Base-by-base conservation (phyloP, 1,284 basidiomycete genomes). In the Lentinula novae-zelandiae region DNA sequence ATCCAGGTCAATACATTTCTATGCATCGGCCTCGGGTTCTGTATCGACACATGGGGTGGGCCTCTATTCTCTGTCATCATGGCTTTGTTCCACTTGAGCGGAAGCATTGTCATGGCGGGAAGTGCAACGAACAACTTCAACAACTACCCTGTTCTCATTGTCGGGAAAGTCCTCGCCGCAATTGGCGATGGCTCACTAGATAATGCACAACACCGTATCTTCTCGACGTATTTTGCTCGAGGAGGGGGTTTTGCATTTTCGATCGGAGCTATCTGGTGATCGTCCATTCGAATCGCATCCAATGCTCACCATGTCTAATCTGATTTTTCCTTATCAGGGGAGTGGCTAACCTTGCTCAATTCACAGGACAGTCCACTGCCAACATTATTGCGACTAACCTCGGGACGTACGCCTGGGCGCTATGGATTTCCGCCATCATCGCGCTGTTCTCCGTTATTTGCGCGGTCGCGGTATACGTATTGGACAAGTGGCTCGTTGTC, bases 201-300 rank as follows among this genome's bases (percentile, higher is more conserved):
- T 66, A 79, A 78, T 61, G 78, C 77, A 6, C 78, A 79, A 65
- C 78, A 79, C 63, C 70, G 77, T 34, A 78, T 79, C 36, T 78
- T 79, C 67, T 75, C 77, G 36, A 78, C 78, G 2, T 79, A 79
- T 65, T 78, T 79, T 58, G 76, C 75, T 1, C 75, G 76, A 10
- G 78, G 78, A 15, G 69, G 70, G 34, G 78, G 78, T 15, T 76
- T 76, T 56, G 78, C 75, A 12, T 75, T 75, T 65, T 76, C 75
- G 22, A 76, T 78, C 58, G 75, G 76, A 5, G 56, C 56, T 50
- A 57, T 57, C 38, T 57, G 56, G 56, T 57, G 13, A 17, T 34
- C 38, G 9, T 33, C 39, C 27, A 6, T 39, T 42, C 38, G 15
- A 15, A n/a, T 34, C 9, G 22, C 17, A 10, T 40, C 53, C 5